These are phyloP conservation scores for Porogramme epimiltina DNA, from an alignment of 1,284 basidiomycete species.

Conservation along the genomic window DNA sequence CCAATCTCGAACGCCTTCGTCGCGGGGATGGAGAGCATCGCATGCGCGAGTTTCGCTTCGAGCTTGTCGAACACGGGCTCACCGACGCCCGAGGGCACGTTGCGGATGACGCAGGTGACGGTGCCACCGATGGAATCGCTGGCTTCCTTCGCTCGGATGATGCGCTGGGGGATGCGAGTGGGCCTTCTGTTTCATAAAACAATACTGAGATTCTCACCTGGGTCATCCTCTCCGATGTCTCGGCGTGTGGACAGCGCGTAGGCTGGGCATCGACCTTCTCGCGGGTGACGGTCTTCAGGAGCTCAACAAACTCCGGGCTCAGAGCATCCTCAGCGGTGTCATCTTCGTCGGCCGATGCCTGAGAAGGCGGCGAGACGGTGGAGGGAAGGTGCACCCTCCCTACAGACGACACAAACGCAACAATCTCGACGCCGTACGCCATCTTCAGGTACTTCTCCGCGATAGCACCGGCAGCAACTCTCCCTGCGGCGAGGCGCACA, in stretches of 20 bases:
- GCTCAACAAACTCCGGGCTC: conserved; percentile 80
- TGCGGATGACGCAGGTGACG: conserved; percentile 94
- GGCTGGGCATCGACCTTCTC: conserved; percentile 87
- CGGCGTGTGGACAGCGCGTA: conserved; percentile 90
- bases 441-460: conserved; percentile 94
- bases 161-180: conserved; percentile 59
- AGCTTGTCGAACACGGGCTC: conserved; percentile 99
- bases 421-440: conserved; percentile 91
- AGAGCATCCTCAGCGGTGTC: conserved; percentile 81
- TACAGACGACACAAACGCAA: conserved; percentile 96
- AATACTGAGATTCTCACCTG: conserved; percentile 49
- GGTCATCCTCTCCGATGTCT: conserved; percentile 90
- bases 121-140: conserved; percentile 97
- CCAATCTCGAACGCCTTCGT: conserved; percentile 99
- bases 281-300: conserved; percentile 83
- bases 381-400: conserved; percentile 88
- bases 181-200: neutral
- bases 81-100: conserved; percentile 88
- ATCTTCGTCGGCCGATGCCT: conserved; percentile 53
- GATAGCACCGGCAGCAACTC: conserved; percentile 97
- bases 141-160: conserved; percentile 89
- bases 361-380: conserved; percentile 41
- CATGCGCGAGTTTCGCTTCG: conserved; percentile 94
- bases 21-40: conserved; percentile 98
- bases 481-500: conserved; percentile 54